Evolutionary conservation across 2,329 filamentous ascomycete genomes (phyloP).

Genomic region (Epichloe sylvatica): DNA sequence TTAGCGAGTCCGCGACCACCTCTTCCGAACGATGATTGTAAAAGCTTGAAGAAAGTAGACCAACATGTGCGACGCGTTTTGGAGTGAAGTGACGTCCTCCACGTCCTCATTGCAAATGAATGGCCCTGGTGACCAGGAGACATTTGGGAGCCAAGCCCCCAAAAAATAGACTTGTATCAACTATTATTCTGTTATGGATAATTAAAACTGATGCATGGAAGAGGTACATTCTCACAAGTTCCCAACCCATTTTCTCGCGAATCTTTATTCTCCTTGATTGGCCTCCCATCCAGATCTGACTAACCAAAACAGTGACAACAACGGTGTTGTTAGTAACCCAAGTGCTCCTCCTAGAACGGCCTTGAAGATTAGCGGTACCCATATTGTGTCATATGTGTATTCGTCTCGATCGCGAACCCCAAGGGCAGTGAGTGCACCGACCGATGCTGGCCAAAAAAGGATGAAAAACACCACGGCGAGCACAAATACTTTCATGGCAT

Average conservation of each 20-base stretch:
- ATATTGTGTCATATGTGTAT: conserved; percentile 27
- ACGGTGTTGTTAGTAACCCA: conserved; percentile 32
- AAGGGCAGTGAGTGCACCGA: conserved; percentile 28
- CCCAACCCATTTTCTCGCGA: neutral
- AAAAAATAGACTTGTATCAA: neutral
- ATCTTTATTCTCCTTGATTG: neutral
- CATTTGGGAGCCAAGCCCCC: neutral
- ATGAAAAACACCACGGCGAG: conserved; percentile 26
- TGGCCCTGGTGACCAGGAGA: too few relatives aligned
- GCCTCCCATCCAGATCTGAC: conserved; percentile 32
- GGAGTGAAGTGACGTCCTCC: too few relatives aligned
- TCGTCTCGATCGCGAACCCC: conserved; percentile 26
- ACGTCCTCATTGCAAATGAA: too few relatives aligned
- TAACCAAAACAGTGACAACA: conserved; percentile 37
- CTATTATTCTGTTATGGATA: neutral
- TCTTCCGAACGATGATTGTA: too few relatives aligned
- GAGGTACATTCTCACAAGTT: neutral
- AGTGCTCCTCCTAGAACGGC: conserved; percentile 32
- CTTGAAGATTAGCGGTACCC: conserved; percentile 38
- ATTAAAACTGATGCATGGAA: neutral
- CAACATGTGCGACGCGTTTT: too few relatives aligned
- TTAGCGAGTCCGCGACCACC: too few relatives aligned
- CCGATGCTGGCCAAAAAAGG: conserved; percentile 28
- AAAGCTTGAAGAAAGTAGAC: too few relatives aligned
- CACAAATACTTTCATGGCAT: conserved; percentile 14